These are phyloP conservation scores for Aspergillus pseudoviridinutans DNA, from an alignment of 2,329 filamentous ascomycete genomes.

Conservation along the genomic window DNA sequence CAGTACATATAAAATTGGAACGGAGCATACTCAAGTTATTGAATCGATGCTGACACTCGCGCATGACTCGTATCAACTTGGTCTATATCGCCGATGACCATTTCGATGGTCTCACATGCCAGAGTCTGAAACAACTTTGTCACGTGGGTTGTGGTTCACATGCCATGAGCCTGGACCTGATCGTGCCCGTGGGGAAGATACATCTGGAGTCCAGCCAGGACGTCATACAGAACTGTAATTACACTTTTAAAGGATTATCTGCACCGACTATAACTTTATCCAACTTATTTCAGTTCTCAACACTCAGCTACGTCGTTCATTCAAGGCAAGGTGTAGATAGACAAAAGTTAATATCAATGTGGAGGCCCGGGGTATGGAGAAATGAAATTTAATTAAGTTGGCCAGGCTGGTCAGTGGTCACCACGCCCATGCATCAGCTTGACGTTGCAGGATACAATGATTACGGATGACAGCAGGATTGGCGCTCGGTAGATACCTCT, in stretches of 20 bases:
- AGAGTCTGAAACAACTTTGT: background rate
- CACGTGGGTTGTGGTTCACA: background rate
- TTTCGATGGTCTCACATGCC: background rate
- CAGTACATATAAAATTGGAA: background rate
- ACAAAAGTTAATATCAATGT: background rate
- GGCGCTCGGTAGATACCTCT: background rate
- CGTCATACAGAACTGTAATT: background rate
- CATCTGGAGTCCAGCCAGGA: background rate
- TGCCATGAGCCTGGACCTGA: background rate
- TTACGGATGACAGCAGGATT: background rate
- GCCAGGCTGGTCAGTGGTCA: too few relatives aligned
- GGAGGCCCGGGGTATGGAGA: background rate
- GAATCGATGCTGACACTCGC: background rate
- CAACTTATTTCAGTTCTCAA: background rate
- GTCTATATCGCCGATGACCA: background rate
- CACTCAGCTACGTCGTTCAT: background rate
- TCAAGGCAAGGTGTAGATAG: too few relatives aligned
- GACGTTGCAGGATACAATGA: too few relatives aligned
- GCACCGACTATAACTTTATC: background rate
- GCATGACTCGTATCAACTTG: background rate
- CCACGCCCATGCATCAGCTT: too few relatives aligned
- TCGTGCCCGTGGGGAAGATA: background rate
- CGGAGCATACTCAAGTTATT: background rate
- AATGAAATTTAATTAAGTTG: background rate
- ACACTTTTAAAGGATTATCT: background rate